Conservation (phyloP, 1,284 basidiomycete species). For the Termitomyces sp. region DNA sequence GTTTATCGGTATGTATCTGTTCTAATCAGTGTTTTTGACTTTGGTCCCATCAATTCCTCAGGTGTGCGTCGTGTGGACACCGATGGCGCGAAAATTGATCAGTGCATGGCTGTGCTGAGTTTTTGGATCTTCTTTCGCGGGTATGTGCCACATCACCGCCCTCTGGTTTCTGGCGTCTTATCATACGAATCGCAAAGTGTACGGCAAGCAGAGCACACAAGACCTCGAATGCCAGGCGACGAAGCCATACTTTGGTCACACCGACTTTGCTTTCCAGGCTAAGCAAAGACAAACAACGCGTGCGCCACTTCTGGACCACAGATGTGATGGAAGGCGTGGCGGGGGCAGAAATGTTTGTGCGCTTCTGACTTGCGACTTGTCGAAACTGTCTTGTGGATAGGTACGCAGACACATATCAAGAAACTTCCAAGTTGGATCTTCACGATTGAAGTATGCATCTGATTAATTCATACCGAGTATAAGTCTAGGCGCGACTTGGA, state of each 20-base stretch:
- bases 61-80: conserved; percentile 52
- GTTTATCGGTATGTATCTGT: conserved; percentile 41
- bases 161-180: neutral
- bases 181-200: neutral
- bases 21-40: neutral
- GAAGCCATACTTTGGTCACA: too few species aligned
- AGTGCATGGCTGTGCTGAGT: neutral
- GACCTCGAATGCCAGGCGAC: too few species aligned
- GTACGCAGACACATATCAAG: neutral
- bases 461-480: neutral
- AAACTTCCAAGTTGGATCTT: neutral
- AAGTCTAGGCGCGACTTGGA: neutral
- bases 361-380: neutral
- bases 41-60: conserved; percentile 20
- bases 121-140: neutral
- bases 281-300: conserved; percentile 14
- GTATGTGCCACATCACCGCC: neutral
- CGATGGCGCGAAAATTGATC: conserved; percentile 59
- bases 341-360: neutral
- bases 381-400: neutral
- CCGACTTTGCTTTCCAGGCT: neutral
- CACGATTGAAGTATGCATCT: neutral
- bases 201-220: neutral
- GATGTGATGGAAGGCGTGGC: neutral
- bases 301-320: conserved; percentile 15